These are phyloP conservation scores for Penicillium expansum DNA, from an alignment of 2,329 filamentous ascomycete genomes.

Conservation along the genomic window DNA sequence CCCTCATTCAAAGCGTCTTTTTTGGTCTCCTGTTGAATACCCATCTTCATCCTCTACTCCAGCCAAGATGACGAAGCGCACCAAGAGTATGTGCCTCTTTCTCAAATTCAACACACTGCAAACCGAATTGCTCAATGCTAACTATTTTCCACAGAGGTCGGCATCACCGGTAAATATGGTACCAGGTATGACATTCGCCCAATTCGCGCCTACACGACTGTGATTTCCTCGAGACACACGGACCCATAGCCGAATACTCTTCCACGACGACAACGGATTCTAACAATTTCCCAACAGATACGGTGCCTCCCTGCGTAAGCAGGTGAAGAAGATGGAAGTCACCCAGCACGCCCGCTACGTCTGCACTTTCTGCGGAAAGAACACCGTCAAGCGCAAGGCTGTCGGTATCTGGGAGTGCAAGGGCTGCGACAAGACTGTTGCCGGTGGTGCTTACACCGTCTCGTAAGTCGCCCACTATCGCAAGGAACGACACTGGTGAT, in stretches of 20 bases:
- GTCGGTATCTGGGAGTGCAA: slow-evolving; percentile 98
- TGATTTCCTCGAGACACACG: slow-evolving; percentile 18
- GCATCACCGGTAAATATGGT: slow-evolving; percentile 98
- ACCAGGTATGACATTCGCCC: slow-evolving; percentile 68
- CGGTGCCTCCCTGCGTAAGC: slow-evolving; percentile 99
- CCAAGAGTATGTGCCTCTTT: slow-evolving; percentile 61
- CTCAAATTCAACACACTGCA: background rate
- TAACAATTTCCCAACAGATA: slow-evolving; percentile 59
- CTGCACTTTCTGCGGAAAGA: slow-evolving; percentile 99
- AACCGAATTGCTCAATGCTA: slow-evolving; percentile 27
- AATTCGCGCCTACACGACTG: slow-evolving; percentile 15
- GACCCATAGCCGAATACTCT: slow-evolving; percentile 1
- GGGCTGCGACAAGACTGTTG: slow-evolving; percentile 90
- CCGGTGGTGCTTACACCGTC: slow-evolving; percentile 91
- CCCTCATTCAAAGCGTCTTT: slow-evolving; percentile 32
- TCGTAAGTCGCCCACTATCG: slow-evolving; percentile 66
- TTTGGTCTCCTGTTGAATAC: slow-evolving; percentile 37
- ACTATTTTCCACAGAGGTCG: slow-evolving; percentile 64
- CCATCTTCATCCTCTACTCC: slow-evolving; percentile 40
- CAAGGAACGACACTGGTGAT: background rate
- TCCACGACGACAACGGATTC: slow-evolving; percentile 19
- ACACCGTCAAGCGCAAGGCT: slow-evolving; percentile 82
- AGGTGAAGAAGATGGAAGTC: slow-evolving; percentile 99
- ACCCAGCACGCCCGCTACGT: slow-evolving; percentile 96
- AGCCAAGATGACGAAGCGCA: slow-evolving; percentile 89